phyloP scores from a whole-genome alignment of 805 yeast genomes.

The Yarrowia phangngaensis region DNA sequence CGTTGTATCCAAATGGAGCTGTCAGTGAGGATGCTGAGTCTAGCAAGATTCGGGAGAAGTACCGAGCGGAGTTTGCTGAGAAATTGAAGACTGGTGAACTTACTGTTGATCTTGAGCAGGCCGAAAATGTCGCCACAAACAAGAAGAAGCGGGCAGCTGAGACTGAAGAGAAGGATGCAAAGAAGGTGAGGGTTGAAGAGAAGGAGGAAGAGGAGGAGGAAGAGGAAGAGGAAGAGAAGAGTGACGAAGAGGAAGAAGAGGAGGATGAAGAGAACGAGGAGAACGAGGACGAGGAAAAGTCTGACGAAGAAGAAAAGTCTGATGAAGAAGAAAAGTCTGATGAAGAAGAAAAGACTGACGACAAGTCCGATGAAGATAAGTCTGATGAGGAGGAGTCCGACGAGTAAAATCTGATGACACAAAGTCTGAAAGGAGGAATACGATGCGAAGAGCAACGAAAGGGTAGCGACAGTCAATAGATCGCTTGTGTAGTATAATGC shows the following conservation, averaged over 20 bases:
- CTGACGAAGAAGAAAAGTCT: neutral
- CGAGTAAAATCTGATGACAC: no score
- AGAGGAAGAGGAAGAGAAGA: conserved; percentile 29
- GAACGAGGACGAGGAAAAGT: conserved; percentile 31
- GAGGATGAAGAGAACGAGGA: conserved; percentile 36
- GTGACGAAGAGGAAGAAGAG: conserved; percentile 36
- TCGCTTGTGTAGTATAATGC: no score
- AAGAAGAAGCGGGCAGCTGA: conserved; percentile 25
- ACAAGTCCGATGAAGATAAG: no score
- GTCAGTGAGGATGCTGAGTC: conserved; percentile 41
- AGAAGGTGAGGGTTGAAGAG: conserved; percentile 8
- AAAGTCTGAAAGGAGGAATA: no score
- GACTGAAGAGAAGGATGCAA: conserved; percentile 6
- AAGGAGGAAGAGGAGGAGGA: conserved; percentile 28
- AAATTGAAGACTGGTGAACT: conserved; percentile 53
- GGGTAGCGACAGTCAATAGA: no score
- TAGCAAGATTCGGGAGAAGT: conserved; percentile 41
- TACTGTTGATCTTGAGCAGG: conserved; percentile 53
- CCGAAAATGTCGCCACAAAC: conserved; percentile 37
- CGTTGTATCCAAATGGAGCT: conserved; percentile 60
- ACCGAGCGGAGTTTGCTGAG: conserved; percentile 51
- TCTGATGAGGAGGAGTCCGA: no score
- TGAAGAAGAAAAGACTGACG: no score
- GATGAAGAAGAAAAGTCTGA: neutral
- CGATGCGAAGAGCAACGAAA: no score